These are phyloP conservation scores for Colletotrichum nymphaeae DNA, from an alignment of 2,329 filamentous ascomycete genomes.

Conservation along the genomic window DNA sequence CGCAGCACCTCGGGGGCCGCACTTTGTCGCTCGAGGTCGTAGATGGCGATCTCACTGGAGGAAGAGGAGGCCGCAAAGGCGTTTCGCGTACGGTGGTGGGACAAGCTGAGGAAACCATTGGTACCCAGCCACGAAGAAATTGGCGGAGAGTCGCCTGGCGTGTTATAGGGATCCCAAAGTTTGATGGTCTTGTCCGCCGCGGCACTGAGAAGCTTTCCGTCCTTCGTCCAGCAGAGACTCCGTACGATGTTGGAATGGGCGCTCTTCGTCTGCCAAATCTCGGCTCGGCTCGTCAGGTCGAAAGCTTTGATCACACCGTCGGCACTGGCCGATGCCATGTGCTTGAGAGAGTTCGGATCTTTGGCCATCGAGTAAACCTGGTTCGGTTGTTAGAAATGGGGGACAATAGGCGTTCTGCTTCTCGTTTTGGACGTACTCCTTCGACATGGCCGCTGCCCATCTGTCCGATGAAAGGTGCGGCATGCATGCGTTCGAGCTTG, in stretches of 20 bases:
- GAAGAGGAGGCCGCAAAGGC: slow-evolving; percentile 84
- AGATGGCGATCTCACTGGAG: slow-evolving; percentile 84
- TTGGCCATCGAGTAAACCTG: slow-evolving; percentile 80
- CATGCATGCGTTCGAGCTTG: slow-evolving; percentile 93
- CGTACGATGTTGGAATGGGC: slow-evolving; percentile 97
- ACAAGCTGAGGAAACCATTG: slow-evolving; percentile 79
- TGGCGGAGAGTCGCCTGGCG: slow-evolving; percentile 74
- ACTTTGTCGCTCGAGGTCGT: slow-evolving; percentile 85
- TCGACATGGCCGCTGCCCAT: slow-evolving; percentile 93
- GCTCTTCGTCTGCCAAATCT: slow-evolving; percentile 77
- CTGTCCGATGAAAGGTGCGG: slow-evolving; percentile 79
- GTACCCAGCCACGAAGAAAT: slow-evolving; percentile 76
- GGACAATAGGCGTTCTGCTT: neutral
- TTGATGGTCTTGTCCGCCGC: slow-evolving; percentile 89
- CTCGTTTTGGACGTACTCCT: slow-evolving; percentile 63
- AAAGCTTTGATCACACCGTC: slow-evolving; percentile 86
- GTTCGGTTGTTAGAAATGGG: neutral
- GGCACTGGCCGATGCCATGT: slow-evolving; percentile 85
- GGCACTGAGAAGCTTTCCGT: slow-evolving; percentile 87
- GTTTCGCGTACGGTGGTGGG: slow-evolving; percentile 82
- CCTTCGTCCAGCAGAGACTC: slow-evolving; percentile 87
- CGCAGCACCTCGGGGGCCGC: slow-evolving; percentile 84
- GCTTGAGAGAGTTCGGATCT: slow-evolving; percentile 78
- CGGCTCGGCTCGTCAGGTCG: slow-evolving; percentile 71
- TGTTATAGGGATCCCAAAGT: slow-evolving; percentile 89